Evolutionary conservation across 768 basidiomycete species (phyloP), one percentile per base, ranked within the genome.

Genomic region (Gloeophyllum trabeum): DNA sequence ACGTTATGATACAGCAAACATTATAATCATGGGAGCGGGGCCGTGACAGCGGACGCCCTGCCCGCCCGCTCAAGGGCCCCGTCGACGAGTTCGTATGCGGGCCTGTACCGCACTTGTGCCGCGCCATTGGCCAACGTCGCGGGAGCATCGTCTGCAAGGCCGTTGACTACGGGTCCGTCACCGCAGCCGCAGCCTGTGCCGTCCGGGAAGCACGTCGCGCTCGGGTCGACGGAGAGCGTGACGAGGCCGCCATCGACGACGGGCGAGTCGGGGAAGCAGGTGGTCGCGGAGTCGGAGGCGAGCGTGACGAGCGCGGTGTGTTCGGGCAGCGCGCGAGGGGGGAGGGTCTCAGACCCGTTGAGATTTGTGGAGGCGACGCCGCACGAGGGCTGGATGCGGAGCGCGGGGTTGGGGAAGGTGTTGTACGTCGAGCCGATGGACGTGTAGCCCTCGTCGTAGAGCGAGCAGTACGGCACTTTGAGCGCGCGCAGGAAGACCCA

Each of bases 361-460:
- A 42, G 38, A 56, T n/a, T 7, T 28, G 50, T 4, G 1, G 47
- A 19, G 19, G 41, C 45, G 23, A 32, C 45, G 2, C 42, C 34
- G 47, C 52, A 53, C 2, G 40, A 32, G n/a, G 50, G 42, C 24
- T 43, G 41, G 22, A 64, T 43, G 35, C 57, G 65, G 3, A 97
- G 75, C 1, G 87, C 80, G 2, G 94, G 93, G 53, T 98, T 98
- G 0, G 81, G 91, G 56, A 81, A 83, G 0, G 96, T 98, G 62
- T 98, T 96, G 62, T 77, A 88, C 5, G 85, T 91, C 7, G 93
- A 96, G 14, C 96, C 94, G 16, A 99, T 76, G 4, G 94, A 97
- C 2, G 96, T 99, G 61, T 94, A 99, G 86, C 94, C 96, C 62
- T 85, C 69, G 52, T 98, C 90, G 54, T 99, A 99, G 34, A 99